These are phyloP conservation scores for Pleurotus pulmonarius DNA, from an alignment of 768 basidiomycete genomes.

Conservation along the genomic window DNA sequence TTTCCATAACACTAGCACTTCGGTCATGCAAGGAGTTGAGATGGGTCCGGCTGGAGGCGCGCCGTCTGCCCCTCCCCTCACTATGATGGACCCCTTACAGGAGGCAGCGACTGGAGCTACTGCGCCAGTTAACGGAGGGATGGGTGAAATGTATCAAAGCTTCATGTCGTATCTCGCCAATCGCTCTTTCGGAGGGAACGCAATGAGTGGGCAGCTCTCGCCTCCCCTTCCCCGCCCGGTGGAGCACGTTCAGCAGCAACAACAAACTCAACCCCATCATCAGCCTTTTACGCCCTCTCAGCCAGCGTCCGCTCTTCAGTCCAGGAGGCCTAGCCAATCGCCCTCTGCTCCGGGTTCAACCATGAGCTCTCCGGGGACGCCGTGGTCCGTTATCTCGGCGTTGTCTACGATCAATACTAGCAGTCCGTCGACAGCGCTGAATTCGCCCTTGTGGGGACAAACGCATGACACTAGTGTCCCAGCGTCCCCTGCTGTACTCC, in stretches of 20 bases:
- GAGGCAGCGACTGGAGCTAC: background rate
- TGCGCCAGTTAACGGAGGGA: constrained; percentile 8
- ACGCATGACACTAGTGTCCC: background rate
- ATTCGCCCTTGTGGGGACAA: background rate
- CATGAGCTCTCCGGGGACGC: background rate
- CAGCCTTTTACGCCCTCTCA: background rate
- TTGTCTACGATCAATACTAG: background rate
- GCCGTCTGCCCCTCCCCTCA: background rate
- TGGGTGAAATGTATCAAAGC: constrained; percentile 20
- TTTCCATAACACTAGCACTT: background rate
- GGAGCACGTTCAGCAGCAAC: background rate
- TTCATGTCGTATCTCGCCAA: constrained; percentile 20
- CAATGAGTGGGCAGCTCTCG: background rate
- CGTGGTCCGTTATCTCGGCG: background rate
- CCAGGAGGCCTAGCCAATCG: background rate
- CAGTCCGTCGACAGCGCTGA: background rate
- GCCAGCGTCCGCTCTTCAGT: background rate
- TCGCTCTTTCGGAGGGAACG: constrained; percentile 11
- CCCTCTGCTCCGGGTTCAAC: background rate
- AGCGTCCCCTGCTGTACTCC: background rate
- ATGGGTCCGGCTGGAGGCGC: background rate
- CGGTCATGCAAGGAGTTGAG: constrained; percentile 4
- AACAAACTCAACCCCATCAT: background rate
- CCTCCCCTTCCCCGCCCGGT: background rate
- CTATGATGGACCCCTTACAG: background rate